Conservation (phyloP, 2,329 filamentous ascomycete genomes). For the Colletotrichum kahawae region DNA sequence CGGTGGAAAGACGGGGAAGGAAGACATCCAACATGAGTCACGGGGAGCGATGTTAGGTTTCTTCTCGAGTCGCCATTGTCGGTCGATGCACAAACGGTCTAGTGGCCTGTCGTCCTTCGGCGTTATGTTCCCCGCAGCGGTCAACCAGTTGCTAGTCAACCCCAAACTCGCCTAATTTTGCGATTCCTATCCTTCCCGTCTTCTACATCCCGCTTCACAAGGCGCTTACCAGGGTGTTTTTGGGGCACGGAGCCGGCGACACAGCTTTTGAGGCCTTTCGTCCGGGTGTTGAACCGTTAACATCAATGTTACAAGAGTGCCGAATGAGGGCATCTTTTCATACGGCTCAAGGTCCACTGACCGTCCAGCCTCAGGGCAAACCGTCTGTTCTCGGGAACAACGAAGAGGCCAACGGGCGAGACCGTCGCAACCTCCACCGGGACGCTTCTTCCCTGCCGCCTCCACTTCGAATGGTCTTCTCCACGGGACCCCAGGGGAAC, state of each 20-base stretch:
- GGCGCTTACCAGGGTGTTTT: background rate
- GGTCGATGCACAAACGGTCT: background rate
- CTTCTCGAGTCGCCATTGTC: background rate
- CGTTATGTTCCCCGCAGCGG: slow-evolving; percentile 6
- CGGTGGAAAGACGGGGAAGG: background rate
- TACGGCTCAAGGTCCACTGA: no score
- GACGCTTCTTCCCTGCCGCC: slow-evolving; percentile 1
- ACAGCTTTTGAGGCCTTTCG: background rate
- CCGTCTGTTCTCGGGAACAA: background rate
- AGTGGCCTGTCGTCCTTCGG: background rate
- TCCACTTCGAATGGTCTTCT: slow-evolving; percentile 3
- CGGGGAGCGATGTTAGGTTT: background rate
- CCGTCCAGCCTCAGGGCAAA: background rate
- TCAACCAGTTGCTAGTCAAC: background rate
- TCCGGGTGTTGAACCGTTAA: background rate
- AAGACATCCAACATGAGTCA: background rate
- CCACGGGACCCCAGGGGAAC: slow-evolving; percentile 14
- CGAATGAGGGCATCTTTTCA: background rate
- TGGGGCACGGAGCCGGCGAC: background rate
- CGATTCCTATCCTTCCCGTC: slow-evolving; percentile 2
- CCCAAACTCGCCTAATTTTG: slow-evolving; percentile 6
- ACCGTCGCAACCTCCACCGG: slow-evolving; percentile 5
- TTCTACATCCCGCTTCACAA: background rate
- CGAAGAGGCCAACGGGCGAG: background rate
- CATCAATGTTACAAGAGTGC: background rate